A percentile compares a stretch with the other conserved stretches of the same genome.
Conservation (phyloP, 2,329 filamentous ascomycete genomes). For the Neopestalotiopsis sp. region DNA sequence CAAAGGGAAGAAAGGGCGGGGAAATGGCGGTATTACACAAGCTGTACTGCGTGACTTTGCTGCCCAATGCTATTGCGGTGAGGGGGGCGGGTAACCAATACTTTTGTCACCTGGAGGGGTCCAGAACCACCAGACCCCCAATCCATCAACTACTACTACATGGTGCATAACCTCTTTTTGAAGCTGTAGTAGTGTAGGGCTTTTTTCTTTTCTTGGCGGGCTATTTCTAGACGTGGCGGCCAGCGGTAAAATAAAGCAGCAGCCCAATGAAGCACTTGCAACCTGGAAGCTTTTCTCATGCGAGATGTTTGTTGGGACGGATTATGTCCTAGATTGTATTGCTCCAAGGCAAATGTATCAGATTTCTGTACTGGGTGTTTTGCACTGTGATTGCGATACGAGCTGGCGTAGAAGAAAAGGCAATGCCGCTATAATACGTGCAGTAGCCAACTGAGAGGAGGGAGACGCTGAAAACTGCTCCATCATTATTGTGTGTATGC, state of each 20-base stretch:
- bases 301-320: too few species aligned
- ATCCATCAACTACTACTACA: background rate
- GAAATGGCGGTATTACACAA: slow-evolving; percentile 11
- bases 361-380: background rate
- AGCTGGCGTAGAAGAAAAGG: background rate
- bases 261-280: background rate
- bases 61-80: slow-evolving; percentile 23
- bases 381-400: background rate
- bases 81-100: slow-evolving; percentile 20
- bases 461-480: background rate
- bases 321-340: too few species aligned
- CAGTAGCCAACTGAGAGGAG: background rate
- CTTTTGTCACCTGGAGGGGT: background rate
- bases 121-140: background rate
- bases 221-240: slow-evolving; percentile 12
- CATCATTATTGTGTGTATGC: background rate
- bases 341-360: too few species aligned
- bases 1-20: background rate
- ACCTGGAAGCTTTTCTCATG: too few species aligned
- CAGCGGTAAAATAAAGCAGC: background rate
- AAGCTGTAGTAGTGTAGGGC: background rate
- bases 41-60: slow-evolving; percentile 19
- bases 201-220: background rate
- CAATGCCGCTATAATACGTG: background rate
- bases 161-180: background rate